Evolutionary conservation across 371 early-diverging fungal genomes (phyloP).

Genomic region (Apophysomyces elegans): DNA sequence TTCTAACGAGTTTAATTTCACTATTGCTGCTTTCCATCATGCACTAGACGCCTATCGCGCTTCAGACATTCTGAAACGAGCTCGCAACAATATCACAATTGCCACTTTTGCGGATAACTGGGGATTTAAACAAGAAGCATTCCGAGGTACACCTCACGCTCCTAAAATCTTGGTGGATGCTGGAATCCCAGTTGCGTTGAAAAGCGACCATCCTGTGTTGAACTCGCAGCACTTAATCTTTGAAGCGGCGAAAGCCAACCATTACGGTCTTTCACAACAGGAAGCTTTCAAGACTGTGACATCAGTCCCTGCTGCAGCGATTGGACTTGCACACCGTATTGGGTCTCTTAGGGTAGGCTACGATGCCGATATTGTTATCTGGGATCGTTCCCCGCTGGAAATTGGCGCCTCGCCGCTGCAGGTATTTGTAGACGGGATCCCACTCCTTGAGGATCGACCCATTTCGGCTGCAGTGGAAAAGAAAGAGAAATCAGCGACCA

Average conservation of each 20-base stretch:
- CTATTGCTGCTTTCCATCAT: slow-evolving; percentile 81
- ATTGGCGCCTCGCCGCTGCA: slow-evolving; percentile 73
- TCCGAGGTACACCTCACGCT: slow-evolving; percentile 61
- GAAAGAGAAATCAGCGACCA: neutral
- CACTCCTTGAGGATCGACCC: slow-evolving; percentile 43
- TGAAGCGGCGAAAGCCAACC: slow-evolving; percentile 75
- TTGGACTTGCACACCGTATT: slow-evolving; percentile 76
- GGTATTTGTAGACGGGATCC: slow-evolving; percentile 74
- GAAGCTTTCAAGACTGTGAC: slow-evolving; percentile 73
- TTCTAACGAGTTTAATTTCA: slow-evolving; percentile 77
- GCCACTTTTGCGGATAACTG: slow-evolving; percentile 66
- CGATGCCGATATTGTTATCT: slow-evolving; percentile 80
- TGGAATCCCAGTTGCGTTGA: slow-evolving; percentile 72
- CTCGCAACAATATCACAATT: slow-evolving; percentile 66
- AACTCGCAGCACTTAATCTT: slow-evolving; percentile 73
- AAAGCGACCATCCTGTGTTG: slow-evolving; percentile 80
- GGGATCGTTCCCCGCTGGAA: slow-evolving; percentile 67
- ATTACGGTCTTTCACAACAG: slow-evolving; percentile 68
- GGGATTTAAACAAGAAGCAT: slow-evolving; percentile 81
- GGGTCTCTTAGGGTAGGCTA: slow-evolving; percentile 67
- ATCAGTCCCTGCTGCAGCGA: slow-evolving; percentile 70
- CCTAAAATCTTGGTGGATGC: slow-evolving; percentile 66
- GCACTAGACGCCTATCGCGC: slow-evolving; percentile 80
- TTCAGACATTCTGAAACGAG: slow-evolving; percentile 67
- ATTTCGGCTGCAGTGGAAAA: slow-evolving; percentile 13